Conservation (phyloP, 352 stramenopile species). For the Globisporangium paddicum region DNA sequence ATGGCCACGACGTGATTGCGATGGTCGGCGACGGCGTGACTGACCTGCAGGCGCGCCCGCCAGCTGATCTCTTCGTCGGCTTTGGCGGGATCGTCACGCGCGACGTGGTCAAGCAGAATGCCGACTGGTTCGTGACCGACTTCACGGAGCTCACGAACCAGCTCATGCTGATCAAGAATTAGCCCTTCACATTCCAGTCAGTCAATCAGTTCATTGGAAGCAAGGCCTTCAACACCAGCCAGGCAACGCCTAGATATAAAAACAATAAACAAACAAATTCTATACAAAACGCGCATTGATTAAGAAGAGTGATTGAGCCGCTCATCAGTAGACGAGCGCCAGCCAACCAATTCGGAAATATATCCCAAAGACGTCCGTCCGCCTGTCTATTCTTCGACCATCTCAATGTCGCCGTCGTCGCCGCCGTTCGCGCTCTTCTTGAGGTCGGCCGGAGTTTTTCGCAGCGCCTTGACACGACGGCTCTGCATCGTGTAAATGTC, state of each 20-base stretch:
- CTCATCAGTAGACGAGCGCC: neutral
- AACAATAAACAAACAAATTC: neutral
- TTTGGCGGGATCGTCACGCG: conserved; percentile 96
- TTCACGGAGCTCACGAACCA: conserved; percentile 89
- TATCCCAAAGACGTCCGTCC: neutral
- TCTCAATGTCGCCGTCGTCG: conserved; percentile 33
- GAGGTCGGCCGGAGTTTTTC: conserved; percentile 76
- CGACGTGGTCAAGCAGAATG: conserved; percentile 90
- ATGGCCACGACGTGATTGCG: conserved; percentile 93
- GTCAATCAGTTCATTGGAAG: neutral
- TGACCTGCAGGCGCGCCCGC: conserved; percentile 96
- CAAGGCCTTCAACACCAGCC: neutral
- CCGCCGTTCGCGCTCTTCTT: conserved; percentile 47
- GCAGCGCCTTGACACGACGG: conserved; percentile 93
- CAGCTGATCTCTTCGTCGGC: conserved; percentile 96
- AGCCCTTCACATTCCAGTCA: neutral
- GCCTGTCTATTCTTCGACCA: conserved; percentile 21
- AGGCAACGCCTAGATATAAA: neutral
- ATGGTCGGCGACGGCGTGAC: conserved; percentile 99
- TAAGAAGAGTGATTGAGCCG: neutral
- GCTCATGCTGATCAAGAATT: conserved; percentile 21
- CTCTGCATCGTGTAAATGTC: conserved; percentile 96
- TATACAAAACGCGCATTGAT: conserved; percentile 1
- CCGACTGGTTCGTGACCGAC: conserved; percentile 97
- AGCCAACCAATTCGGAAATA: neutral